phyloP scores from a whole-genome alignment of 2,329 filamentous ascomycete species.

The Aspergillus glaucus region DNA sequence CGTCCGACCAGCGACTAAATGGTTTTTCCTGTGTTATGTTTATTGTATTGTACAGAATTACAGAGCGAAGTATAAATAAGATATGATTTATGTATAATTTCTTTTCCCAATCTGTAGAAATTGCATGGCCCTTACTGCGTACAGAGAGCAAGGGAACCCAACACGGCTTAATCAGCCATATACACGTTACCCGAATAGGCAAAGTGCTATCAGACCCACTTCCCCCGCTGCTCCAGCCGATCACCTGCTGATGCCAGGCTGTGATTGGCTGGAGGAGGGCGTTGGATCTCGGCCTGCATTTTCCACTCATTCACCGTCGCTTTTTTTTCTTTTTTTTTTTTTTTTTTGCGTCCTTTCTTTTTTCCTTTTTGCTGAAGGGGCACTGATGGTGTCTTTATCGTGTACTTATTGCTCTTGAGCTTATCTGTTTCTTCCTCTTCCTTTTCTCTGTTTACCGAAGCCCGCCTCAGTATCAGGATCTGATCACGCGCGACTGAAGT shows the following conservation, averaged over 20 bases:
- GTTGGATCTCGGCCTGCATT: constrained; percentile 3
- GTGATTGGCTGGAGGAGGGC: background rate
- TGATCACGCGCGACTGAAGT: too few relatives aligned
- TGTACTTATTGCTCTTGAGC: too few relatives aligned
- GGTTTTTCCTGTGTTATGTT: background rate
- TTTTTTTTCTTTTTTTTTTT: constrained; percentile 7
- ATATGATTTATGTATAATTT: background rate
- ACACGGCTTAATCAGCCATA: background rate
- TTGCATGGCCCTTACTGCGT: too few relatives aligned
- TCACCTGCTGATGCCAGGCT: background rate
- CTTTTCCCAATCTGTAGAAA: too few relatives aligned
- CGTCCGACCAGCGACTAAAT: background rate
- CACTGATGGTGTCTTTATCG: too few relatives aligned
- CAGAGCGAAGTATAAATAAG: background rate
- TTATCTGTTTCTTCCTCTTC: too few relatives aligned
- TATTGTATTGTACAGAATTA: too few relatives aligned
- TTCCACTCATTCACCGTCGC: constrained; percentile 1
- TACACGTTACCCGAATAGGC: background rate
- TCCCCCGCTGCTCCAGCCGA: background rate
- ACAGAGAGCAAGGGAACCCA: too few relatives aligned
- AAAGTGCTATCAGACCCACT: background rate
- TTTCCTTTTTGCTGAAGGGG: background rate
- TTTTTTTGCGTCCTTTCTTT: background rate
- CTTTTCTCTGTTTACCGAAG: too few relatives aligned
- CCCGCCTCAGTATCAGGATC: too few relatives aligned